These are phyloP conservation scores for Umbelopsis ramanniana DNA, from an alignment of 192 early-diverging fungal genomes.

Conservation along the genomic window DNA sequence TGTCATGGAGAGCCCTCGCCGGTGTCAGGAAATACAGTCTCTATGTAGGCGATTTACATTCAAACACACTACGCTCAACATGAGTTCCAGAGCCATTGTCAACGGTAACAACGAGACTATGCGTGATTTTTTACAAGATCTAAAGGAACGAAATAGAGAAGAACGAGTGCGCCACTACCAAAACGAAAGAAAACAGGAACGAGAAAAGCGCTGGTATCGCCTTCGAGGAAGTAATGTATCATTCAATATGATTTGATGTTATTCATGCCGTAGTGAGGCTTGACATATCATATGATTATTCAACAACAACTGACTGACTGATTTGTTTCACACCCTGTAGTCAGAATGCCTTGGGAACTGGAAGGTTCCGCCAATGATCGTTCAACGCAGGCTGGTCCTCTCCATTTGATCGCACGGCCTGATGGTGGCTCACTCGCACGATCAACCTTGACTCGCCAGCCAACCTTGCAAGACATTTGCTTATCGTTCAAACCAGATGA, in stretches of 20 bases:
- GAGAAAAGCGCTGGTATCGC: conserved; percentile 22
- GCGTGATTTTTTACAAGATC: conserved; percentile 21
- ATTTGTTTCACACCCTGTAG: neutral
- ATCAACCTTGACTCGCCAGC: conserved; percentile 1
- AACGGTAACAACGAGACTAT: conserved; percentile 21
- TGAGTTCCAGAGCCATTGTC: conserved; percentile 8
- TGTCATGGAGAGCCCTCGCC: neutral
- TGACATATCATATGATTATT: too few species aligned
- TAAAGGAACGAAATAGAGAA: conserved; percentile 10
- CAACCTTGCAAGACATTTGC: conserved; percentile 9
- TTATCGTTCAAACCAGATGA: conserved; percentile 16
- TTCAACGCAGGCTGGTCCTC: conserved; percentile 17
- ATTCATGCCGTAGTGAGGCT: too few species aligned
- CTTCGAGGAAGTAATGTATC: conserved; percentile 29
- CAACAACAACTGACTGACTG: too few species aligned
- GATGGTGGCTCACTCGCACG: neutral
- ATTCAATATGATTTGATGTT: neutral
- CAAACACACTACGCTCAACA: conserved; percentile 1
- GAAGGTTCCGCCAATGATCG: neutral
- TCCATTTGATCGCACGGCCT: neutral
- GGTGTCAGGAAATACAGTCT: conserved; percentile 9
- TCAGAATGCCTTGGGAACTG: conserved; percentile 17
- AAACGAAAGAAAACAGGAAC: conserved; percentile 19
- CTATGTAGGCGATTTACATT: conserved; percentile 23
- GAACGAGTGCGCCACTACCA: conserved; percentile 19